Evolutionary conservation across 2,329 filamentous ascomycete species (phyloP).

Genomic region (Chaetomium strumarium): DNA sequence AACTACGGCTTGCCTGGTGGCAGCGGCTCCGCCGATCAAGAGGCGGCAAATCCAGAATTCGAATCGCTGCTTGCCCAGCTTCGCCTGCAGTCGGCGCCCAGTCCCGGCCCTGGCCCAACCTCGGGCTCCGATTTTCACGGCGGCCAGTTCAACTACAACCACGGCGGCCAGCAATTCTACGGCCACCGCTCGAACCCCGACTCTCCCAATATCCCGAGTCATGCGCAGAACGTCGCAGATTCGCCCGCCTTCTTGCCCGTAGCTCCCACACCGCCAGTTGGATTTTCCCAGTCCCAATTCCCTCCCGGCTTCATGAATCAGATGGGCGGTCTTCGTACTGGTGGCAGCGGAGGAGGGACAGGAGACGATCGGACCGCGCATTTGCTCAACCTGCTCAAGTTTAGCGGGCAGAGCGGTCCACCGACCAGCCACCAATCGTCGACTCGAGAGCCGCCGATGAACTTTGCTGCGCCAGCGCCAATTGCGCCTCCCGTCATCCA

Average conservation of each 20-base stretch:
- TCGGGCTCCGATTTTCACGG: slow-evolving; percentile 20
- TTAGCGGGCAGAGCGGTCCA: slow-evolving; percentile 36
- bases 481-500: slow-evolving; percentile 38
- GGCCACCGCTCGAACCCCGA: slow-evolving; percentile 21
- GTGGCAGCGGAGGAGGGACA: slow-evolving; percentile 20
- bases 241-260: slow-evolving; percentile 34
- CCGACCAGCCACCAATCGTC: slow-evolving; percentile 22
- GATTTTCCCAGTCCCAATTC: slow-evolving; percentile 36
- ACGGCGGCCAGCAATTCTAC: slow-evolving; percentile 24
- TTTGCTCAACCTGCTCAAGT: slow-evolving; percentile 57
- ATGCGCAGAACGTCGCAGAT: slow-evolving; percentile 22
- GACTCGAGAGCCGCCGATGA: slow-evolving; percentile 24
- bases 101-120: slow-evolving; percentile 18
- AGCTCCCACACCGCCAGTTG: slow-evolving; percentile 42
- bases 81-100: slow-evolving; percentile 30
- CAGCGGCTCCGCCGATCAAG: slow-evolving; percentile 22
- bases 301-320: slow-evolving; percentile 40
- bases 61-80: slow-evolving; percentile 40
- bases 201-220: slow-evolving; percentile 21
- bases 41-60: slow-evolving; percentile 30
- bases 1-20: slow-evolving; percentile 23
- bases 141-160: slow-evolving; percentile 25
- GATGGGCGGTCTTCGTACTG: slow-evolving; percentile 43
- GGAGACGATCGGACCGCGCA: slow-evolving; percentile 46
- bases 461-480: slow-evolving; percentile 21